These are phyloP conservation scores for Fusarium temperatum DNA, from an alignment of 2,329 filamentous ascomycete genomes.

Conservation along the genomic window DNA sequence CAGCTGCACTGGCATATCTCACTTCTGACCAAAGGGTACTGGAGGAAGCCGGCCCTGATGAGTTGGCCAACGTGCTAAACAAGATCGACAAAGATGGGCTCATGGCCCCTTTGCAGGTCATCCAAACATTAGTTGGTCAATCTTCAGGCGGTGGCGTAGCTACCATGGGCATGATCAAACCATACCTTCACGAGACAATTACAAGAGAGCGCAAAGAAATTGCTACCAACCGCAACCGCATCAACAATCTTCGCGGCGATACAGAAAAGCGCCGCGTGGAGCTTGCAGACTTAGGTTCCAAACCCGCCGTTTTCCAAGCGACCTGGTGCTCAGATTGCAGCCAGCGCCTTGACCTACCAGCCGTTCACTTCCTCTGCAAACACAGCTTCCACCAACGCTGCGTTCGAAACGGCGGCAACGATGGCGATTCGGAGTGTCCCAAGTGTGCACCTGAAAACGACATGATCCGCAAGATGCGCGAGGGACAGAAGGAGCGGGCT, in stretches of 20 bases:
- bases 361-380: slow-evolving; percentile 96
- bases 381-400: slow-evolving; percentile 96
- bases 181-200: slow-evolving; percentile 89
- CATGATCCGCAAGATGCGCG: slow-evolving; percentile 86
- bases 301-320: slow-evolving; percentile 89
- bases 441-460: slow-evolving; percentile 85
- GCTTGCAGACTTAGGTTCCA: slow-evolving; percentile 77
- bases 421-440: slow-evolving; percentile 81
- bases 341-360: slow-evolving; percentile 81
- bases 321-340: slow-evolving; percentile 88
- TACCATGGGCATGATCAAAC: slow-evolving; percentile 97
- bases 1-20: slow-evolving; percentile 91
- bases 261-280: slow-evolving; percentile 83
- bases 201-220: slow-evolving; percentile 90
- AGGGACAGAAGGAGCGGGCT: slow-evolving; percentile 85
- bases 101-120: slow-evolving; percentile 95
- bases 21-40: slow-evolving; percentile 84
- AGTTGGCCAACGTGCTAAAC: slow-evolving; percentile 80
- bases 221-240: slow-evolving; percentile 78
- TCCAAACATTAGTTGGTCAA: slow-evolving; percentile 84
- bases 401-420: slow-evolving; percentile 64
- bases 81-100: slow-evolving; percentile 91
- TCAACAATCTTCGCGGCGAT: slow-evolving; percentile 83
- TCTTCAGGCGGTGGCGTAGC: slow-evolving; percentile 69
- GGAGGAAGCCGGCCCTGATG: slow-evolving; percentile 82